These are phyloP conservation scores for Puccinia triticina DNA, from an alignment of 1,284 basidiomycete species.

Conservation along the genomic window DNA sequence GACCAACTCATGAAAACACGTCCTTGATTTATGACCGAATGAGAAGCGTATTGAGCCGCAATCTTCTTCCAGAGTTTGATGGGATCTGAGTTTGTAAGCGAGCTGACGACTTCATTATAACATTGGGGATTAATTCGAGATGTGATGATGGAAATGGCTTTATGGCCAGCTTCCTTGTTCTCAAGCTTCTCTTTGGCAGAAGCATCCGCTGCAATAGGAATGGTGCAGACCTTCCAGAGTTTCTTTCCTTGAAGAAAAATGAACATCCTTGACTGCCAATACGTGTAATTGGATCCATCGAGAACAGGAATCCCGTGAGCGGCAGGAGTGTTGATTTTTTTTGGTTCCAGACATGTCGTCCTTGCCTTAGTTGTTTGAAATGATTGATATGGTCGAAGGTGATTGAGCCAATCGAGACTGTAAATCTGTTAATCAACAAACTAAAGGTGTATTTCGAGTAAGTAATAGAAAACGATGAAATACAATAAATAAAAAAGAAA, in stretches of 20 bases:
- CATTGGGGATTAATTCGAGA: neutral
- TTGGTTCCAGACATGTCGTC: too few species aligned
- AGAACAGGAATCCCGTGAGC: too few species aligned
- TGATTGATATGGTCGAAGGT: too few species aligned
- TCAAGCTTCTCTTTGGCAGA: neutral
- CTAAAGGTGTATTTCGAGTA: too few species aligned
- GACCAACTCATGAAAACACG: neutral
- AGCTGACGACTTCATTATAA: neutral
- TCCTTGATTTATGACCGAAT: neutral
- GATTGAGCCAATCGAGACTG: too few species aligned
- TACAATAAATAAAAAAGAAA: too few species aligned
- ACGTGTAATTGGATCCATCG: neutral
- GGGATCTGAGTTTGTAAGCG: neutral
- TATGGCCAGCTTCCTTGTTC: neutral
- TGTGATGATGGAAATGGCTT: neutral
- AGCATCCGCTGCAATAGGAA: neutral
- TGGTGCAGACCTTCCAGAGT: neutral
- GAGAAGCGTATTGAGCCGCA: constrained; percentile 17
- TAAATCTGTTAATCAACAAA: too few species aligned
- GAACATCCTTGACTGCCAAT: neutral
- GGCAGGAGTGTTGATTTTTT: too few species aligned
- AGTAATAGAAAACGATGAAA: too few species aligned
- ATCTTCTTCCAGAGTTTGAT: neutral
- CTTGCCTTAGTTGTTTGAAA: too few species aligned
- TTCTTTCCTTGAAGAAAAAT: neutral